Base-by-base conservation (phyloP, 257 asterid species). In the Solanum pimpinellifolium region DNA sequence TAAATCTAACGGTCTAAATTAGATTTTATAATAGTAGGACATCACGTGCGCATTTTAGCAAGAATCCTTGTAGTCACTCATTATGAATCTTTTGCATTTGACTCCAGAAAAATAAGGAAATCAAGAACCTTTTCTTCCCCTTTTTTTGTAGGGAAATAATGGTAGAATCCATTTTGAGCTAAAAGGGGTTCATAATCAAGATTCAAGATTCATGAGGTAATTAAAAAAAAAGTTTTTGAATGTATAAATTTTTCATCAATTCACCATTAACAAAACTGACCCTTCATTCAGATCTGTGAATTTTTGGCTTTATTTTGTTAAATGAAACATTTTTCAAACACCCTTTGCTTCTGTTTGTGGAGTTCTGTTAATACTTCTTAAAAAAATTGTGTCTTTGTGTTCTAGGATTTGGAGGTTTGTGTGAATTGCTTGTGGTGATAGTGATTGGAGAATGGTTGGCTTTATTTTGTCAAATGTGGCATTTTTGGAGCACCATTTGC, bases 201-300 rank as follows among this genome's bases (percentile, higher is more conserved):
- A 60, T 80, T 47, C 27, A 46, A 16, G 84, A 8, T 46, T 31
- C 5, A 46, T 46, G 84, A 78, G 84, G 84, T 78, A 27, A 25
- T 16, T 1, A 7, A 46, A 75, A 5, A 9, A 65, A n/a, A 5
- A 6, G 1, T 9, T 3, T 10, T 18, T 23, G 37, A 44, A 78
- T 78, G 84, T 78, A 47, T 42, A 25, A 16, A 46, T 78, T 27
- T 78, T 46, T 25, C 27, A 44, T 77, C 83, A 25, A 25, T 77
- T 77, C 9, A 9, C 59, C 83, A 41, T 41, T n/a, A 13, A 76
- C 13, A n/a, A 29, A 25, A 1, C 59, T 77, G 18, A 77, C 9
- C 27, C 42, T 15, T 78, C 23, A 29, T 25, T 7, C 77, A 88
- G 89, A 90, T 90, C 92, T 86, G 65, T 84, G 35, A 14, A 37